These are phyloP conservation scores for Kodamaea lidongshanica DNA, from an alignment of 805 yeast genomes.

Conservation along the genomic window DNA sequence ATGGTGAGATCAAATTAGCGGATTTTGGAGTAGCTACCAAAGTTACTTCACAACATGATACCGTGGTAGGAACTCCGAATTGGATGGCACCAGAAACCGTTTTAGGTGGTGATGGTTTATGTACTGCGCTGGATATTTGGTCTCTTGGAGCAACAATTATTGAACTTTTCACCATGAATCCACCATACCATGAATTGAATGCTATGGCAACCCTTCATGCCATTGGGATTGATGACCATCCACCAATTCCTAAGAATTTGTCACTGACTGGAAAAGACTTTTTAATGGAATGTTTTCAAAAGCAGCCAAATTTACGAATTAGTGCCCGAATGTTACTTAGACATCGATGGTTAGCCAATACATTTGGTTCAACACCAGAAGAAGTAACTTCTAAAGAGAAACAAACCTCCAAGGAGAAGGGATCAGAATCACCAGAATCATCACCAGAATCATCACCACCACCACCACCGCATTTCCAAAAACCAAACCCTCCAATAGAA, in stretches of 20 bases:
- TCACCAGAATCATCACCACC: background rate
- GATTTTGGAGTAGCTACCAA: constrained; percentile 94
- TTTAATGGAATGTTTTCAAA: constrained; percentile 61
- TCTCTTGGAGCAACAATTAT: constrained; percentile 92
- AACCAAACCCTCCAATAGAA: constrained; percentile 3
- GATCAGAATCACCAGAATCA: constrained; percentile 1
- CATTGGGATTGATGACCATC: constrained; percentile 67
- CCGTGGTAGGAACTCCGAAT: constrained; percentile 80
- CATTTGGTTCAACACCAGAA: constrained; percentile 5
- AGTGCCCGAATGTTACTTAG: constrained; percentile 49
- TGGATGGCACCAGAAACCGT: constrained; percentile 99
- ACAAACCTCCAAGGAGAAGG: background rate
- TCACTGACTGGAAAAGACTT: constrained; percentile 48
- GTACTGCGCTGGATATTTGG: constrained; percentile 89
- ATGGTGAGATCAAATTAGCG: constrained; percentile 74
- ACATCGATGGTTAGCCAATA: constrained; percentile 53
- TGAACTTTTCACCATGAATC: constrained; percentile 78
- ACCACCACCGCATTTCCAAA: constrained; percentile 1
- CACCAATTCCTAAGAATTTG: constrained; percentile 56
- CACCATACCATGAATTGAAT: constrained; percentile 75
- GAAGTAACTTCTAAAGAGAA: constrained; percentile 4
- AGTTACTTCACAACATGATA: constrained; percentile 31
- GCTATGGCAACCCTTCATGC: constrained; percentile 81
- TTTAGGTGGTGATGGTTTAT: constrained; percentile 69
- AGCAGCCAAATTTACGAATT: constrained; percentile 54